Base-by-base conservation (phyloP, 1,139 yeast genomes). In the Yamadazyma oceani region DNA sequence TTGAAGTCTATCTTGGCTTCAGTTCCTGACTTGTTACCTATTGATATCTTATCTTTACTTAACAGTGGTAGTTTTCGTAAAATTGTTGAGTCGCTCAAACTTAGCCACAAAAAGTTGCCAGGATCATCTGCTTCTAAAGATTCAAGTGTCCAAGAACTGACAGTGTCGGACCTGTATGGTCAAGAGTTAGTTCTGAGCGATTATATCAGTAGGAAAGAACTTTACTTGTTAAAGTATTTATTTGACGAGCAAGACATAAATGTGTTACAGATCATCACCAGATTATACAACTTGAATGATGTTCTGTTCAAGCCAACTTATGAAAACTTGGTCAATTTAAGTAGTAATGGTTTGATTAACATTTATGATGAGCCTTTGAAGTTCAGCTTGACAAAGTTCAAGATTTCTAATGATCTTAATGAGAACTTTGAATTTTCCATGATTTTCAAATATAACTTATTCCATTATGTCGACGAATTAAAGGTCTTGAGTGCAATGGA, bases 351-450 rank as follows among this genome's bases (percentile, higher is more conserved):
- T 11, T 6, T 21, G 2, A 14, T 44, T 8, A 17, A 40, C 22
- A 32, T 22, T 15, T 38, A 21, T 28, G 40, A 37, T 9, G 35
- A 33, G 5, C 45, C 42, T 2, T 32, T 42, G 36, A 16, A 35
- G 4, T 37, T 36, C 19, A 12, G 36, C 2, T 36, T 47, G 25
- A 47, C 51, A 5, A 42, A 40, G 26, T 44, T 53, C 32, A 37
- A 38, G 24, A 40, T 50, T 9, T 52, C 54, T 5, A 31, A 40
- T 8, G 35, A 39, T 25, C 23, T 24, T 8, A 34, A 45, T 23
- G 44, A 44, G 30, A 50, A 51, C 36, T 53, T 41, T 36, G 57
- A 52, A 32, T 45, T 50, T 34, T 50, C 58, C 1, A 45, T 49
- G 44, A 39, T 52, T 17, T 49, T 41, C 31, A 39, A 48, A 6